These are phyloP conservation scores for Hibiscus mutabilis DNA, from an alignment of 345 rosid genomes.

Conservation along the genomic window DNA sequence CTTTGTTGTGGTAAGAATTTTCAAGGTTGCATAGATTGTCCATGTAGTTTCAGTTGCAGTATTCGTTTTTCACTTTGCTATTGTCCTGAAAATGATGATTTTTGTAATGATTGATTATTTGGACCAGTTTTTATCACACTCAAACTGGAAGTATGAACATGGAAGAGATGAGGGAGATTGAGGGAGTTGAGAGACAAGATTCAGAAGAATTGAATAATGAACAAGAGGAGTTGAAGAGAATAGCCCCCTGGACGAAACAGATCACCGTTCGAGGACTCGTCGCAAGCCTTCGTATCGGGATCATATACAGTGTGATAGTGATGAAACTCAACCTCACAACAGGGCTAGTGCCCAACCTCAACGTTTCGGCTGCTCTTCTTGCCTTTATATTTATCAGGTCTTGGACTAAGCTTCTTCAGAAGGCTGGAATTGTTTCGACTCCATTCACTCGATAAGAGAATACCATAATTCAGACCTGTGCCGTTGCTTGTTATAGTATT, in stretches of 20 bases:
- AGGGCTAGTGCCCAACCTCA: slow-evolving; percentile 90
- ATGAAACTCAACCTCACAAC: slow-evolving; percentile 87
- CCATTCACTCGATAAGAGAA: slow-evolving; percentile 95
- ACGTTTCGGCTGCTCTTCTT: slow-evolving; percentile 89
- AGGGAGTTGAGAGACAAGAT: slow-evolving; percentile 21
- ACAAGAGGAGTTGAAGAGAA: slow-evolving; percentile 37
- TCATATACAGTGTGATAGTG: slow-evolving; percentile 80
- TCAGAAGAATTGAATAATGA: slow-evolving; percentile 34
- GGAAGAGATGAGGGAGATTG: slow-evolving; percentile 31
- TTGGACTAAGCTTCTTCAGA: slow-evolving; percentile 76
- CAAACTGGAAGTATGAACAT: not conserved
- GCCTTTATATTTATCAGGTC: slow-evolving; percentile 65
- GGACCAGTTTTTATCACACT: not conserved
- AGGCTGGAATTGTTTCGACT: slow-evolving; percentile 53
- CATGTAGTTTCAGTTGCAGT: not conserved
- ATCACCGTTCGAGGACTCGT: slow-evolving; percentile 70
- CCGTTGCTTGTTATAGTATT: slow-evolving; percentile 90
- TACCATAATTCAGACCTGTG: slow-evolving; percentile 90
- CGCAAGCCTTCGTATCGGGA: slow-evolving; percentile 62
- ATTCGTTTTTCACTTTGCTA: not conserved
- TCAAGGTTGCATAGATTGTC: not conserved
- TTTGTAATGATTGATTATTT: not conserved
- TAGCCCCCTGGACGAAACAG: slow-evolving; percentile 78
- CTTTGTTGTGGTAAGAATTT: not conserved
- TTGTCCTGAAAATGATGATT: not conserved